These are phyloP conservation scores for Kwoniella sp. DNA, from an alignment of 768 basidiomycete species.

Conservation along the genomic window DNA sequence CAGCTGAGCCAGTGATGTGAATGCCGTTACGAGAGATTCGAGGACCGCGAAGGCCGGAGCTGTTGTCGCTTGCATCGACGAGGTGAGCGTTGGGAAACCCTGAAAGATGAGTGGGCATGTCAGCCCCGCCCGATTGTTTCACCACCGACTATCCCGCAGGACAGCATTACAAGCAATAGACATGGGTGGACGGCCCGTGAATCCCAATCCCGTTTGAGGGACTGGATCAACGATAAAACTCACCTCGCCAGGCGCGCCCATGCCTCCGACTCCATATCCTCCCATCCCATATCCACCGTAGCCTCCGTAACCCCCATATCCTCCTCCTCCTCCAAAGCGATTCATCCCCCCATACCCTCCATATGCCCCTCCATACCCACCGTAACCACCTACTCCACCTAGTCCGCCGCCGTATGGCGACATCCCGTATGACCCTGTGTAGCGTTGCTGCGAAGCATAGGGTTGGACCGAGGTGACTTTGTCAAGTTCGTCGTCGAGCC, in stretches of 20 bases:
- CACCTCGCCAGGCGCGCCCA: conserved; percentile 63
- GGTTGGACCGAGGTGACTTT: conserved; percentile 7
- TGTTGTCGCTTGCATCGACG: conserved; percentile 84
- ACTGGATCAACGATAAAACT: conserved; percentile 35
- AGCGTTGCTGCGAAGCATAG: conserved; percentile 11
- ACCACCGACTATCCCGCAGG: too few species aligned
- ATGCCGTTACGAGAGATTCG: conserved; percentile 93
- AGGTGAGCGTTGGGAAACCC: conserved; percentile 72
- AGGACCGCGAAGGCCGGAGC: conserved; percentile 90
- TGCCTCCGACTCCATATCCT: conserved; percentile 56
- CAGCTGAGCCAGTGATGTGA: conserved; percentile 93
- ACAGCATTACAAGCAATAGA: neutral
- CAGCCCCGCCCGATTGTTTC: too few species aligned
- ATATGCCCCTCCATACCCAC: conserved; percentile 60
- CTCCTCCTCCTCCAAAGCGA: conserved; percentile 42
- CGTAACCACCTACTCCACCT: conserved; percentile 58
- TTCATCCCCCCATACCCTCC: conserved; percentile 38
- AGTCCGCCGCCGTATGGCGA: conserved; percentile 24
- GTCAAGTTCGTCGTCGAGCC: too few species aligned
- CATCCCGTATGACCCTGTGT: conserved; percentile 29
- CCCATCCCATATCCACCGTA: conserved; percentile 34
- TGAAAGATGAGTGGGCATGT: conserved; percentile 3
- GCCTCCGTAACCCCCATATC: conserved; percentile 41
- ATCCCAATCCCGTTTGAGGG: too few species aligned
- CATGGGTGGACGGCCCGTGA: too few species aligned